Conservation (phyloP, 2,329 filamentous ascomycete species). For the Xylogone sp. region DNA sequence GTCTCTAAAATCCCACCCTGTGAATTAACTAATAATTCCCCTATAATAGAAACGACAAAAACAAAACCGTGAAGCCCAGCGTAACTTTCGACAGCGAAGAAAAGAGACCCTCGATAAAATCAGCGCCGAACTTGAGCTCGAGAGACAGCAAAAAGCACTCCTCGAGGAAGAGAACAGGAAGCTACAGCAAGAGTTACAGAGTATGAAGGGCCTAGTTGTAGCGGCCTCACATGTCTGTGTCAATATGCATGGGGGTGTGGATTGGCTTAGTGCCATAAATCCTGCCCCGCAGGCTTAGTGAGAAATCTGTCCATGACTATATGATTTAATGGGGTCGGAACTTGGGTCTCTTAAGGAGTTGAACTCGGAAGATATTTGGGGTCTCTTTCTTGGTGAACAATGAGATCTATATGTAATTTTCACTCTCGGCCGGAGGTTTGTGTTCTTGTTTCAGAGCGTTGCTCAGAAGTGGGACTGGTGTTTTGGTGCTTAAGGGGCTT, state of each 20-base stretch:
- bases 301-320: no score
- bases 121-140: background rate
- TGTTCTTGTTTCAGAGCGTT: no score
- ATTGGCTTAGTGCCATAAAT: background rate
- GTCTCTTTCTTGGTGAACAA: no score
- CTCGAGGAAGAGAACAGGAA: background rate
- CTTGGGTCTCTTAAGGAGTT: no score
- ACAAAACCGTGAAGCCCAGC: constrained; percentile 71
- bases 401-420: no score
- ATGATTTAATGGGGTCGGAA: no score
- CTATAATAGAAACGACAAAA: background rate
- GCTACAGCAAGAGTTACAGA: background rate
- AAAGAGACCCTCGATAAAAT: constrained; percentile 43
- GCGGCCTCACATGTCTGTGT: background rate
- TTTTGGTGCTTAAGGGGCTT: no score
- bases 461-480: no score
- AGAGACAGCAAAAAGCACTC: background rate
- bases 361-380: no score
- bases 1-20: no score
- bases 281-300: background rate
- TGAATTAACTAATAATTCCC: no score
- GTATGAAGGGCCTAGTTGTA: background rate
- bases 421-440: no score
- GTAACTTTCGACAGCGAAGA: constrained; percentile 78
- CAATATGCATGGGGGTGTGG: background rate